Conservation (phyloP, 1,139 yeast genomes). For the Arxiozyma heterogenica region DNA sequence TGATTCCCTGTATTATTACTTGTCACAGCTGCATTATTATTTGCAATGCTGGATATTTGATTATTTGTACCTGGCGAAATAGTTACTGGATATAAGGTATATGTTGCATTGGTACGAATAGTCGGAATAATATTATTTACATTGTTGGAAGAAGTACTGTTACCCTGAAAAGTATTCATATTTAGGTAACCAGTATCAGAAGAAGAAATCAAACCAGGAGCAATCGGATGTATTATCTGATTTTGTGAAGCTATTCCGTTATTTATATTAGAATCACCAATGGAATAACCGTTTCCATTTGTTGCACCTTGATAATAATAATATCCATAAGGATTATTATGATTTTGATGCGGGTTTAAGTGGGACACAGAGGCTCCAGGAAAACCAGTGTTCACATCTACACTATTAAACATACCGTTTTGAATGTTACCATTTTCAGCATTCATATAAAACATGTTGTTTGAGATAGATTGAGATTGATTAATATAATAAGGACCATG, state of each 20-base stretch:
- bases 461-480: constrained; percentile 10
- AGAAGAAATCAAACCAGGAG: not conserved
- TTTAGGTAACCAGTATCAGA: not conserved
- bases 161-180: not conserved
- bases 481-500: constrained; percentile 1
- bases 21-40: not conserved
- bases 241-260: not conserved
- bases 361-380: not conserved
- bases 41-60: not conserved
- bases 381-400: not conserved
- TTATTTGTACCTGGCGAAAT: not conserved
- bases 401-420: not conserved
- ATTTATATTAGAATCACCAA: not conserved
- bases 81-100: not conserved
- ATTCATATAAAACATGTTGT: constrained; percentile 8
- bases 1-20: not conserved
- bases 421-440: not conserved
- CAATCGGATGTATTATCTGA: not conserved
- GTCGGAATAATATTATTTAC: not conserved
- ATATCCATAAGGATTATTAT: not conserved
- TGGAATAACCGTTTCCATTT: not conserved
- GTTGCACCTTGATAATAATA: not conserved
- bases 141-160: not conserved
- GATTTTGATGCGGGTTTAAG: not conserved
- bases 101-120: not conserved